Conservation (phyloP, 2,329 filamentous ascomycete genomes). For the Ophiostoma tasmaniense region DNA sequence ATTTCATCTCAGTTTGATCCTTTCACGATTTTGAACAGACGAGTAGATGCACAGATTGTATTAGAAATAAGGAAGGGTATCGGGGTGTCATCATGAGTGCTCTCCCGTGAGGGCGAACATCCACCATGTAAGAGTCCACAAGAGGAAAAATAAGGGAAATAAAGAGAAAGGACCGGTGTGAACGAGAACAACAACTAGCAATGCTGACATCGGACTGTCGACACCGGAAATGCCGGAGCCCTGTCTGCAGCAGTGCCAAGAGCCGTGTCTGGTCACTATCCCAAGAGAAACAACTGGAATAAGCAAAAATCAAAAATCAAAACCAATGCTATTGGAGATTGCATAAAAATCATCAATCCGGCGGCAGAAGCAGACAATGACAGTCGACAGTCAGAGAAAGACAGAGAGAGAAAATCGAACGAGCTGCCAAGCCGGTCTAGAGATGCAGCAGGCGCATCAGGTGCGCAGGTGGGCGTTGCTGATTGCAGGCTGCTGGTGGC, state of each 20-base stretch:
- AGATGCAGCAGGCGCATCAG: background rate
- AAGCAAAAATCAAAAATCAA: background rate
- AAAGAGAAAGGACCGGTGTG: background rate
- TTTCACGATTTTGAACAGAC: background rate
- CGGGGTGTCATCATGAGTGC: background rate
- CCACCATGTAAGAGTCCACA: slow-evolving; percentile 4
- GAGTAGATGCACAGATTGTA: background rate
- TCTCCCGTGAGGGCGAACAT: background rate
- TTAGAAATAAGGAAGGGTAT: slow-evolving; percentile 5
- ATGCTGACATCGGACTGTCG: background rate
- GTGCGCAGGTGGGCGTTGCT: background rate
- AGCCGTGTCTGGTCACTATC: background rate
- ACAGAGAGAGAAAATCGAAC: background rate
- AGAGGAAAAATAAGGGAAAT: background rate
- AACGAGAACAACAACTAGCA: background rate
- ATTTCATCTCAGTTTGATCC: background rate
- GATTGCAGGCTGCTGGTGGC: background rate
- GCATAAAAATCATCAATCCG: background rate
- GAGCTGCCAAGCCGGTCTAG: background rate
- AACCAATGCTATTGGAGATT: slow-evolving; percentile 2
- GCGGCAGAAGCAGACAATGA: background rate
- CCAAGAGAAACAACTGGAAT: background rate
- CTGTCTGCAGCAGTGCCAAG: slow-evolving; percentile 2
- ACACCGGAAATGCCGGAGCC: slow-evolving; percentile 9
- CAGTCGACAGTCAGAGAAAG: too few relatives aligned